These are phyloP conservation scores for Glycine tomentella DNA, from an alignment of 306 rosid genomes.

Conservation along the genomic window DNA sequence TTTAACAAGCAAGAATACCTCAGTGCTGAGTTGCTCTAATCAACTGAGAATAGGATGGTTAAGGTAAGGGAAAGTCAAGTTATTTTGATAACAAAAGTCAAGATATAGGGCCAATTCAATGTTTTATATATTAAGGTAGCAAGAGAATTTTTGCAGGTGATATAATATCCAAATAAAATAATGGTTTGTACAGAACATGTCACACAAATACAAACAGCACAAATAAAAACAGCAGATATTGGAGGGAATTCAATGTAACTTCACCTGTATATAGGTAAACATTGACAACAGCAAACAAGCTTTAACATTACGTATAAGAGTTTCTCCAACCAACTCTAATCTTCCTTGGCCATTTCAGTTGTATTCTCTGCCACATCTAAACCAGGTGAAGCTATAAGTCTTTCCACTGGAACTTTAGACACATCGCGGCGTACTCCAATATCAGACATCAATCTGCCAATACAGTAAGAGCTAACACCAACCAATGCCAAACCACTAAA, in stretches of 20 bases:
- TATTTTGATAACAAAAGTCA: background rate
- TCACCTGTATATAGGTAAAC: conserved; percentile 2
- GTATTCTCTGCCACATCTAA: conserved; percentile 44
- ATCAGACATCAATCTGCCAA: conserved; percentile 65
- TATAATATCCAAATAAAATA: conserved; percentile 10
- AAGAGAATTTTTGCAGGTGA: background rate
- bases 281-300: conserved; percentile 12
- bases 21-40: background rate
- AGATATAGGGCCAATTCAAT: background rate
- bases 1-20: background rate
- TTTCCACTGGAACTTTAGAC: conserved; percentile 70
- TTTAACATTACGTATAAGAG: conserved; percentile 1
- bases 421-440: conserved; percentile 76
- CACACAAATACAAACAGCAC: conserved; percentile 22
- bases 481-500: conserved; percentile 59
- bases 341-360: conserved; percentile 48
- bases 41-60: background rate
- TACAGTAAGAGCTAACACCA: conserved; percentile 65
- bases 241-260: background rate
- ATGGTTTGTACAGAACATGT: conserved; percentile 31
- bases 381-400: conserved; percentile 49
- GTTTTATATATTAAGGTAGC: background rate
- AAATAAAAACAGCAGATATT: too few relatives aligned
- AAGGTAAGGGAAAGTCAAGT: background rate
- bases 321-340: conserved; percentile 41